Percentiles rank a stretch among this genome's conserved stretches.
Conservation (phyloP, 139 green algal genomes). For the Nannochloris sp. region DNA sequence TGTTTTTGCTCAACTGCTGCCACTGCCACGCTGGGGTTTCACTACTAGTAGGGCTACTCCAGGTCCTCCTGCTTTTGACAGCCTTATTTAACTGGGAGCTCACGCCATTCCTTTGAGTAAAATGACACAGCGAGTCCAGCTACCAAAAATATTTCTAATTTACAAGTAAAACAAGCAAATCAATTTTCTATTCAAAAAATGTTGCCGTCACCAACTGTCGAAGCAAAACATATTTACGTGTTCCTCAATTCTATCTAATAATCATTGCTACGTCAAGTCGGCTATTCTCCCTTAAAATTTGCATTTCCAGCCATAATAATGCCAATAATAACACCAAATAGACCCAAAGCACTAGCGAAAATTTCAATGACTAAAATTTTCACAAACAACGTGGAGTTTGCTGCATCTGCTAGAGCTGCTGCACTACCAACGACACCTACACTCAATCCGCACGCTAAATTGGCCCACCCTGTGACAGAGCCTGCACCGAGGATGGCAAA, state of each 20-base stretch:
- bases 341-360: constrained; percentile 89
- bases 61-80: no score
- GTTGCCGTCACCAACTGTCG: no score
- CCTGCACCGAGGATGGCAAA: constrained; percentile 95
- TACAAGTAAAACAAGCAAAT: background rate
- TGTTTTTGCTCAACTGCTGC: no score
- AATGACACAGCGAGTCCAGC: no score
- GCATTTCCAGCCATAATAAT: constrained; percentile 39
- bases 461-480: constrained; percentile 87
- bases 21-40: no score
- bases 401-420: constrained; percentile 92
- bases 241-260: background rate
- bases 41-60: no score
- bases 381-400: constrained; percentile 97
- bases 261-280: no score
- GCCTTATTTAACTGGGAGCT: no score
- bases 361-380: constrained; percentile 99
- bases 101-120: no score
- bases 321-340: constrained; percentile 90
- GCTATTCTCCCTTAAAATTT: constrained; percentile 11
- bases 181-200: background rate
- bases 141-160: background rate
- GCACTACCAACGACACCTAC: constrained; percentile 96
- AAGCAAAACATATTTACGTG: no score
- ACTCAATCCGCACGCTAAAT: constrained; percentile 97